A percentile compares a stretch with the other conserved stretches of the same genome.
Evolutionary conservation across 2,329 filamentous ascomycete genomes (phyloP).

Genomic region (Diplodia seriata): DNA sequence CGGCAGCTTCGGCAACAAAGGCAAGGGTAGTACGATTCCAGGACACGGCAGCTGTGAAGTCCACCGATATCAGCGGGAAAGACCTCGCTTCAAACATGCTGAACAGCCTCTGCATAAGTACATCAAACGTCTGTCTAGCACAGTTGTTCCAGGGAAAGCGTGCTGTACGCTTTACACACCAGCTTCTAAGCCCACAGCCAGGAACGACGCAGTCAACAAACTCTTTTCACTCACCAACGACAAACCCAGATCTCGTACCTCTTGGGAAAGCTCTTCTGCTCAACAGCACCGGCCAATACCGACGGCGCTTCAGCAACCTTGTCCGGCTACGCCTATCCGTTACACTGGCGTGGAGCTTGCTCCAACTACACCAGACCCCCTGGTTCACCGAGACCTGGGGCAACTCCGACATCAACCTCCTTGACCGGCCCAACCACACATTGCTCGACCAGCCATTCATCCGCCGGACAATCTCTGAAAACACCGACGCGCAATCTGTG

Average conservation of each 20-base stretch:
- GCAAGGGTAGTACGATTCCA: neutral
- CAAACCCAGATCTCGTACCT: neutral
- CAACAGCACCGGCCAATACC: neutral
- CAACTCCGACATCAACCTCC: slow-evolving; percentile 38
- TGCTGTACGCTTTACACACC: neutral
- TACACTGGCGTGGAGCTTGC: slow-evolving; percentile 37
- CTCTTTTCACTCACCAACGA: neutral
- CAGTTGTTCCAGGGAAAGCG: neutral
- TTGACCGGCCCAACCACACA: slow-evolving; percentile 34
- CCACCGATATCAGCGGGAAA: too few relatives aligned
- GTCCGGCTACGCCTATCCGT: slow-evolving; percentile 37
- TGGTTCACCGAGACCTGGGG: slow-evolving; percentile 39
- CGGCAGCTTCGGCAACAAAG: neutral
- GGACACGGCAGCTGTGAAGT: neutral
- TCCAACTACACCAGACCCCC: slow-evolving; percentile 39
- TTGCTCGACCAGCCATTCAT: slow-evolving; percentile 38
- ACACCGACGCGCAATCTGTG: neutral
- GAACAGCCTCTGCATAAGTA: neutral
- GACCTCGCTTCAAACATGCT: neutral
- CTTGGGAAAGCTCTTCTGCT: neutral
- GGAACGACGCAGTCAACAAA: neutral
- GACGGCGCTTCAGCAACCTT: slow-evolving; percentile 33
- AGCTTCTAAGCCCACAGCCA: neutral
- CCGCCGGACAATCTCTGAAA: slow-evolving; percentile 33
- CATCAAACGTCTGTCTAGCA: neutral